These are phyloP conservation scores for Elsinoe batatas DNA, from an alignment of 2,329 filamentous ascomycete genomes.

Conservation along the genomic window DNA sequence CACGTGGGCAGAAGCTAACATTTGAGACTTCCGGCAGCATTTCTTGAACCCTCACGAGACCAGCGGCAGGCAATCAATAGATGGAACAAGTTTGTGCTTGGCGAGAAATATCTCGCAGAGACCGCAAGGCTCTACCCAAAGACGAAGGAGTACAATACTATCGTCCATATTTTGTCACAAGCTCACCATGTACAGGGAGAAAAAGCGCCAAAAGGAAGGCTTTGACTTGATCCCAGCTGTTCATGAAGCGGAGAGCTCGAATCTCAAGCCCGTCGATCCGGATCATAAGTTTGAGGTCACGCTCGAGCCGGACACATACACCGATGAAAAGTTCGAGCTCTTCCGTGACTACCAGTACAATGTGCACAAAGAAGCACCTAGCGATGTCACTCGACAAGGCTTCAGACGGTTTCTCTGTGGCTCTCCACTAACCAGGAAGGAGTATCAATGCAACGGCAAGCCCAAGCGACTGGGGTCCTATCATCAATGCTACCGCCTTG, in stretches of 20 bases:
- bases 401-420: conserved; percentile 66
- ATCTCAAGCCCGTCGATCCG: conserved; percentile 45
- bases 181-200: conserved; percentile 33
- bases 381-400: conserved; percentile 48
- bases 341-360: conserved; percentile 66
- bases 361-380: conserved; percentile 58
- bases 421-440: conserved; percentile 51
- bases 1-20: neutral
- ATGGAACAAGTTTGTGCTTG: conserved; percentile 63
- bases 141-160: conserved; percentile 48
- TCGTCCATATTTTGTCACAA: neutral
- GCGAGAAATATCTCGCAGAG: conserved; percentile 56
- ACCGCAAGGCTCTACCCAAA: conserved; percentile 55
- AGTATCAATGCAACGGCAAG: conserved; percentile 39
- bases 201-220: conserved; percentile 53
- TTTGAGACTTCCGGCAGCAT: conserved; percentile 51
- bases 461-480: conserved; percentile 58
- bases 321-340: conserved; percentile 62
- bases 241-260: conserved; percentile 55
- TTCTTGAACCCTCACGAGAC: conserved; percentile 58
- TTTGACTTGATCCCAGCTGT: conserved; percentile 59
- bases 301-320: conserved; percentile 60
- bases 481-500: conserved; percentile 72
- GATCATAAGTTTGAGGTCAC: conserved; percentile 59
- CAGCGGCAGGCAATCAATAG: conserved; percentile 68